phyloP scores from a whole-genome alignment of 371 early-diverging fungal species.

The Cladochytrium tenue region DNA sequence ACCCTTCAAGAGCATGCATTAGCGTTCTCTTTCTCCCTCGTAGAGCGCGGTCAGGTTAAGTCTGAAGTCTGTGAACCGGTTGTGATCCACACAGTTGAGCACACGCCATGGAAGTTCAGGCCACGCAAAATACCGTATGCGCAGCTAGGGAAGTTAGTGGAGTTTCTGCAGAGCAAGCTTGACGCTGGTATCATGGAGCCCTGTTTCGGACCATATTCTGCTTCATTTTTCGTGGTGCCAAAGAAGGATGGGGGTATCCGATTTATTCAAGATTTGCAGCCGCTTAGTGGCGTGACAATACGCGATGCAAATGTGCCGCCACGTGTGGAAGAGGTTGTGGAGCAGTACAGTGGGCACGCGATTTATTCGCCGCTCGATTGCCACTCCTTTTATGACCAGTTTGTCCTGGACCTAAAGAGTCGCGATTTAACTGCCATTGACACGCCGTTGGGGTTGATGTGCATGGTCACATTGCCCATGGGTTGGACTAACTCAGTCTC shows the following conservation, averaged over 20 bases:
- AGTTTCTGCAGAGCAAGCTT: slow-evolving; percentile 18
- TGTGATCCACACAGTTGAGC: slow-evolving; percentile 12
- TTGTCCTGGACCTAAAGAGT: slow-evolving; percentile 16
- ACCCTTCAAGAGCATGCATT: not conserved
- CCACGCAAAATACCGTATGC: slow-evolving; percentile 1
- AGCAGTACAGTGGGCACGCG: slow-evolving; percentile 20
- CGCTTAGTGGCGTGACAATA: slow-evolving; percentile 29
- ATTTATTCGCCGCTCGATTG: slow-evolving; percentile 29
- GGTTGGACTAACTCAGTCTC: slow-evolving; percentile 36
- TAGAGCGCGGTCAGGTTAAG: slow-evolving; percentile 7
- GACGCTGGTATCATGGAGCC: slow-evolving; percentile 29
- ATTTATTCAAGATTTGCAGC: slow-evolving; percentile 35
- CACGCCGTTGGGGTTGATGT: slow-evolving; percentile 31
- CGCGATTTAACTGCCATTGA: slow-evolving; percentile 29
- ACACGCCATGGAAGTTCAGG: slow-evolving; percentile 16
- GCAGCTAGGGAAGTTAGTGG: not conserved
- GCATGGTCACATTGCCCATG: slow-evolving; percentile 29
- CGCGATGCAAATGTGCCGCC: slow-evolving; percentile 29
- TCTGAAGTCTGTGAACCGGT: slow-evolving; percentile 9
- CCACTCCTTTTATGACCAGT: slow-evolving; percentile 31
- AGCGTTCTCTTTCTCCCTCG: slow-evolving; percentile 10
- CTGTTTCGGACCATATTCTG: slow-evolving; percentile 24
- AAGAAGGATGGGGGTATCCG: slow-evolving; percentile 31
- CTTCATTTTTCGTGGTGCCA: slow-evolving; percentile 23
- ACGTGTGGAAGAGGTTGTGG: slow-evolving; percentile 19